These are phyloP conservation scores for Trichodelitschia bisporula DNA, from an alignment of 495 filamentous ascomycete genomes.

Conservation along the genomic window DNA sequence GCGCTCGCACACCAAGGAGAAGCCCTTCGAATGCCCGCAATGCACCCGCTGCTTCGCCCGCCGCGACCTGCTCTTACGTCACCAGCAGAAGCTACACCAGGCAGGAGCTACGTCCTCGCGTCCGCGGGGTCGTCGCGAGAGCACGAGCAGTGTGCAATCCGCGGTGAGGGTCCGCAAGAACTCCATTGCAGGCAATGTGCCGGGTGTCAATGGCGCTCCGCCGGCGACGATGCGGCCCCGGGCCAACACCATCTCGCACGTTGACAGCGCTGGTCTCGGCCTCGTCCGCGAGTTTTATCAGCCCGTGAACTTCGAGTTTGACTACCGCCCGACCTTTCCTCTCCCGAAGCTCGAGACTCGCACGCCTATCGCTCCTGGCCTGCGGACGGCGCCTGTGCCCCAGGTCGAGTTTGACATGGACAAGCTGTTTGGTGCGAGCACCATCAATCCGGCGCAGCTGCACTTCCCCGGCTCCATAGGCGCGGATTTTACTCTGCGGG, in stretches of 20 bases:
- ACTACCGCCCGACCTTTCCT: constrained; percentile 51
- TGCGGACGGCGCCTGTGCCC: constrained; percentile 52
- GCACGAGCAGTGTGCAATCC: constrained; percentile 33
- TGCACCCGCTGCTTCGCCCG: constrained; percentile 89
- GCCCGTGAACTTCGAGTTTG: constrained; percentile 40
- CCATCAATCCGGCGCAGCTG: constrained; percentile 88
- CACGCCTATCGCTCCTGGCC: constrained; percentile 33
- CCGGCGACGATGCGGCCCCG: constrained; percentile 54
- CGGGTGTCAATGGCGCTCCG: constrained; percentile 20
- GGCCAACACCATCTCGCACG: constrained; percentile 92
- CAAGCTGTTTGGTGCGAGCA: constrained; percentile 39
- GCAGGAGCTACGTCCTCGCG: constrained; percentile 78
- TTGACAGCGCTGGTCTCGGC: constrained; percentile 54
- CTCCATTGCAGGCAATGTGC: constrained; percentile 42
- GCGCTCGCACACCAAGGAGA: constrained; percentile 96
- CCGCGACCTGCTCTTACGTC: constrained; percentile 71
- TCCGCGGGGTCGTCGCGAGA: constrained; percentile 49
- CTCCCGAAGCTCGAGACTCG: constrained; percentile 71
- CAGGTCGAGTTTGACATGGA: constrained; percentile 53
- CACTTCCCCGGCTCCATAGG: constrained; percentile 74
- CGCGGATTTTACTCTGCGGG: constrained; percentile 62
- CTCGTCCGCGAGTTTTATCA: constrained; percentile 41
- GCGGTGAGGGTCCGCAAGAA: constrained; percentile 67
- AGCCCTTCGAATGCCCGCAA: constrained; percentile 95
- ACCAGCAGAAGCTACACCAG: constrained; percentile 98